These are phyloP conservation scores for Pythium phragmitis DNA, from an alignment of 352 stramenopile genomes.

Conservation along the genomic window DNA sequence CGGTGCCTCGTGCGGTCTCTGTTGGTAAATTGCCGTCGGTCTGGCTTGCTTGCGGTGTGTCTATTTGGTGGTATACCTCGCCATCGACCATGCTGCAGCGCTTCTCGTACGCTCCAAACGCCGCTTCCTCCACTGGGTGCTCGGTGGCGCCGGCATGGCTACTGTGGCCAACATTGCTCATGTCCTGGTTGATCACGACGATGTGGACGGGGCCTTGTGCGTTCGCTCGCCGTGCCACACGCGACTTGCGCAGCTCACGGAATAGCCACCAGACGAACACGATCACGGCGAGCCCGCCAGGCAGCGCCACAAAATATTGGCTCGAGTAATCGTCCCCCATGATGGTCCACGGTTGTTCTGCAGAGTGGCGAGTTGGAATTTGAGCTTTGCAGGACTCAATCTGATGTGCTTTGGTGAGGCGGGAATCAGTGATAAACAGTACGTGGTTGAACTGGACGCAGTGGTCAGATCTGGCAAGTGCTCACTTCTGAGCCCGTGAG, in stretches of 20 bases:
- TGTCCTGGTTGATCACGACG: constrained; percentile 20
- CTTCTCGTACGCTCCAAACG: constrained; percentile 2
- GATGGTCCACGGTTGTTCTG: not conserved
- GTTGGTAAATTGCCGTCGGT: not conserved
- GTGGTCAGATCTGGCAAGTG: not conserved
- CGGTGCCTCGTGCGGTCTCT: not conserved
- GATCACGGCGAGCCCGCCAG: constrained; percentile 19
- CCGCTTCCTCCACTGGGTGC: not conserved
- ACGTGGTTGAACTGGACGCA: not conserved
- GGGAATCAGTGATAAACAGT: too few species aligned
- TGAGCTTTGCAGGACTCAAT: not conserved
- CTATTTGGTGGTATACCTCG: not conserved
- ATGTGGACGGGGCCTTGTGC: constrained; percentile 1
- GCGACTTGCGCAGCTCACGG: constrained; percentile 6
- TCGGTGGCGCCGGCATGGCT: not conserved
- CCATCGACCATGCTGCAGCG: not conserved
- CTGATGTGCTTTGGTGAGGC: not conserved
- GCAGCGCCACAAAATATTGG: constrained; percentile 17
- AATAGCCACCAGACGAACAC: constrained; percentile 20
- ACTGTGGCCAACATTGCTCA: not conserved
- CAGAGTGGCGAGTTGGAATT: not conserved
- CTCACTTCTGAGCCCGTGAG: not conserved
- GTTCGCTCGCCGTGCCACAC: not conserved
- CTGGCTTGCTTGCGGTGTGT: not conserved
- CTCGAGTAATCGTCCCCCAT: constrained; percentile 2